Conservation (phyloP, 495 filamentous ascomycete species). For the Hypoxylon perforatum region DNA sequence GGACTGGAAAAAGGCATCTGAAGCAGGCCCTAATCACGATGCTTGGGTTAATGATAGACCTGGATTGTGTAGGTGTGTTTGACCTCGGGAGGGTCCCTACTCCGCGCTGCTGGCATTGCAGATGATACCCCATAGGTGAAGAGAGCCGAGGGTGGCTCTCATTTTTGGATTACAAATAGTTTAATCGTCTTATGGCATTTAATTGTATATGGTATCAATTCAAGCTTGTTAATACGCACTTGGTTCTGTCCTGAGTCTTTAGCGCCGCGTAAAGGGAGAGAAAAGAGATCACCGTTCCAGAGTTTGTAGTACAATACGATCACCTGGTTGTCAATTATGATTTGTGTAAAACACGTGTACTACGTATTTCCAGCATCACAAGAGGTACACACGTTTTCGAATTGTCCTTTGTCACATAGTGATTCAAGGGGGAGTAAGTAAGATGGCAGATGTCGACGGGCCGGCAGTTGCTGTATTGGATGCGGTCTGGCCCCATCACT, state of each 20-base stretch:
- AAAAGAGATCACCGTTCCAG: too few relatives aligned
- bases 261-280: too few relatives aligned
- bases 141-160: slow-evolving; percentile 27
- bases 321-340: too few relatives aligned
- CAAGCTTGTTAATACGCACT: too few relatives aligned
- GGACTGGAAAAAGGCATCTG: slow-evolving; percentile 34
- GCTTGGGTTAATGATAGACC: slow-evolving; percentile 36
- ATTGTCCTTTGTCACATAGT: too few relatives aligned
- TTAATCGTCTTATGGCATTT: slow-evolving; percentile 5
- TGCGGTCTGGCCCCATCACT: background rate
- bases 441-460: slow-evolving; percentile 5
- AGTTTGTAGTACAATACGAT: too few relatives aligned
- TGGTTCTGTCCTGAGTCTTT: too few relatives aligned
- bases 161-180: slow-evolving; percentile 11
- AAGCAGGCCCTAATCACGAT: slow-evolving; percentile 40
- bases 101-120: slow-evolving; percentile 29
- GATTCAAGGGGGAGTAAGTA: background rate
- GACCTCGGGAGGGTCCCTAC: slow-evolving; percentile 21
- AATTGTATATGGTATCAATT: too few relatives aligned
- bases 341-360: too few relatives aligned
- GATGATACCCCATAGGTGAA: slow-evolving; percentile 39
- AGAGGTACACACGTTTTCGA: too few relatives aligned
- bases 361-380: too few relatives aligned
- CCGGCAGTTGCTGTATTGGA: slow-evolving; percentile 4
- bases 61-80: slow-evolving; percentile 12